Evolutionary conservation across 768 basidiomycete genomes (phyloP), one percentile per base, ranked within the genome.

Genomic region (Lentinula sp.): DNA sequence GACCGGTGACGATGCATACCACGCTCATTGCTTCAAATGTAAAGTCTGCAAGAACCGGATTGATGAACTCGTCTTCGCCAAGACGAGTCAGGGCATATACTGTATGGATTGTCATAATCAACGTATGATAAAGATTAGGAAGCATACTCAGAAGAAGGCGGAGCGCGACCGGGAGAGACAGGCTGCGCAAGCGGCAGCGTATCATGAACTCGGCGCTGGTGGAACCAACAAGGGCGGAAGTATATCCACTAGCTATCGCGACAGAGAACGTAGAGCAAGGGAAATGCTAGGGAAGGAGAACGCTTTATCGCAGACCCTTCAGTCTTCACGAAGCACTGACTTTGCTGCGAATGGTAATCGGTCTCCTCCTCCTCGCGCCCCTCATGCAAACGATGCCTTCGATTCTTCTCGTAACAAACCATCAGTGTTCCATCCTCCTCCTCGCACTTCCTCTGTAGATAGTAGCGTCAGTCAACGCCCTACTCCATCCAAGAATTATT

Each of bases 101-200:
- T 99, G 97, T 71, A 98, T 96, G 97, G 84, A 87, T 53, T 99
- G 97, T 68, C 97, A 99, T 70, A 98, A 94, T 73, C 93, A 98
- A 62, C 91, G 97, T 63, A 97, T 98, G 75, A 93, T 93, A 39
- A 87, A 91, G 66, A 95, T 94, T 64, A 77, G 94, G 65, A 86
- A 89, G 62, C 93, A 98, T 71, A 89, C 91, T 2, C 95, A 98
- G 74, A 91, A 90, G 72, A 87, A 92, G 69, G 85, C 88, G 23
- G 86, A 91, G 70, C 78, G 79, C 66, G 85, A 87, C 62, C 73
- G 72, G 65, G 77, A 75, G 61, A 79, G 10, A 13, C 49, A 75
- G 51, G 76, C 74, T 8, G 71, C 72, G 21, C 57, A 45, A 32
- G 62, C 66, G 37, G 78, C 75, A 15, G 70, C 72, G 37, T 79